Evolutionary conservation across 1,139 yeast species (phyloP), one percentile per base, ranked within the genome.

Genomic region (Suhomyces coccinellae): DNA sequence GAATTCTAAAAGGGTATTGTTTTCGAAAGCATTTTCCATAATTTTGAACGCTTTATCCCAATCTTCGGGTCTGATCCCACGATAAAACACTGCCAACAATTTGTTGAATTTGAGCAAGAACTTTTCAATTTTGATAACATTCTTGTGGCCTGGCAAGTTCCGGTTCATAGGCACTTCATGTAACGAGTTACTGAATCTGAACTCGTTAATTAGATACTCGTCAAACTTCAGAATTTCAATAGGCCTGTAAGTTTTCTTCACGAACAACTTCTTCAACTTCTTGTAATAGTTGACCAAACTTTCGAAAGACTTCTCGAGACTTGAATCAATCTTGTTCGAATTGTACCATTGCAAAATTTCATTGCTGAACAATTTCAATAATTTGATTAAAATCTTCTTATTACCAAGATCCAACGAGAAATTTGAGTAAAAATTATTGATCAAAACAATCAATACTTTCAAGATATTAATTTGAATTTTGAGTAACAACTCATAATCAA

Each of bases 191-290:
- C 63, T 68, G 51, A 75, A 74, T 46, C 66, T 64, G 54, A 72
- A 73, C 43, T 71, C 76, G 36, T 62, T 63, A 15, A 65, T 61
- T 34, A 75, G 59, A 48, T 66, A 70, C 29, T 62, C 68, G 40
- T 73, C 75, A 52, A 71, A 70, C 46, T 67, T 71, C 64, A 62
- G 68, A 20, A 66, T 53, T 45, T 71, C 75, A 38, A 78, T 66
- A 0, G 97, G 97, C 50, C 91, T 77, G 62, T 87, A 90, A 14
- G 88, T 77, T 58, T 86, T 87, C 62, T 85, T 87, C 47, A 88
- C 86, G 57, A 87, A 89, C 13, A 80, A 64, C 54, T 85, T 83
- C 60, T 90, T 83, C 54, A 87, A 77, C 53, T 80, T 81, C 57
- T 83, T 82, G 62, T 87, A 87, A 42, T 83, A 71, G 12, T 67